Percentiles rank a stretch among this genome's conserved stretches.
Conservation (phyloP, 2,329 filamentous ascomycete genomes). For the Pyrenophora graminea region DNA sequence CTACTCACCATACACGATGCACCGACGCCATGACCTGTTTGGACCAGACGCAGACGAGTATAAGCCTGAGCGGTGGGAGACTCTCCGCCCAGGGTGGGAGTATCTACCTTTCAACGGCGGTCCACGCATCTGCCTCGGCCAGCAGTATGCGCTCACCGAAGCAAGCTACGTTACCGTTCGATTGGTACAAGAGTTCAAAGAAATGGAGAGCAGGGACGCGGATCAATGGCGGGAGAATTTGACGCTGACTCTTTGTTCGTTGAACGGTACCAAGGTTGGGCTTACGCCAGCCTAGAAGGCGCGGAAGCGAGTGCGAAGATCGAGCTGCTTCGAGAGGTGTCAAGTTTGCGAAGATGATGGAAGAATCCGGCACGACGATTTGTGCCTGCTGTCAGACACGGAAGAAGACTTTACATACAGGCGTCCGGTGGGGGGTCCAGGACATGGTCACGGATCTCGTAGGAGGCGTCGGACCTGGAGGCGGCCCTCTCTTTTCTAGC, state of each 20-base stretch:
- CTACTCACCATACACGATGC: constrained; percentile 52
- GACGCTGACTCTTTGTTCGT: constrained; percentile 34
- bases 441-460: not conserved
- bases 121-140: constrained; percentile 44
- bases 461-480: not conserved
- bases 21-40: constrained; percentile 55
- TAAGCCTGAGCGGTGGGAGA: constrained; percentile 55
- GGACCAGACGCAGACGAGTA: constrained; percentile 56
- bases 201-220: constrained; percentile 35
- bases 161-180: constrained; percentile 42
- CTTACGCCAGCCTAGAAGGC: constrained; percentile 30
- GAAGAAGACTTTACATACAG: not conserved
- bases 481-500: constrained; percentile 7
- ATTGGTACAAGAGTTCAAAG: constrained; percentile 38
- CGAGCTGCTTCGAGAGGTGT: constrained; percentile 16
- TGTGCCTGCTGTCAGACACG: constrained; percentile 11
- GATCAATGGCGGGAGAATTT: constrained; percentile 38
- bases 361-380: constrained; percentile 3
- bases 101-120: constrained; percentile 49
- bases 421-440: not conserved
- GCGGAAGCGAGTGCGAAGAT: not conserved
- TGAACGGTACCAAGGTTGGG: constrained; percentile 38
- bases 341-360: not conserved
- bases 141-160: constrained; percentile 45
- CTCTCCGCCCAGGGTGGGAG: constrained; percentile 43